Evolutionary conservation across 2,329 filamentous ascomycete species (phyloP).

Genomic region (Colletotrichum musicola): DNA sequence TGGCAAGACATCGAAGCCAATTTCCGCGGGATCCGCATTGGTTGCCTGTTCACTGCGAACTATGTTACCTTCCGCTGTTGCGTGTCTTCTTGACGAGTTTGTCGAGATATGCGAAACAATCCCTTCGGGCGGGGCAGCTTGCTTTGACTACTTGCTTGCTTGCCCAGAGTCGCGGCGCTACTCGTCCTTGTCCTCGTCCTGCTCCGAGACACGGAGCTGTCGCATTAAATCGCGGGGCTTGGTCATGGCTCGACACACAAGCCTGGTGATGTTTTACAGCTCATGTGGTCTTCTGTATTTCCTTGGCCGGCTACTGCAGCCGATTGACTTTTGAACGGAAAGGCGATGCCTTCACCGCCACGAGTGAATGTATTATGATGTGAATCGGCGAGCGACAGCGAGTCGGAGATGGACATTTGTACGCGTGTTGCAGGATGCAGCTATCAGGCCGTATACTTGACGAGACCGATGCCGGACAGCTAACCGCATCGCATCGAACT

Average conservation of each 20-base stretch:
- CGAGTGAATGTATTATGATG: not conserved
- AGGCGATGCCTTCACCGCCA: conserved; percentile 22
- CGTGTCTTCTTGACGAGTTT: not conserved
- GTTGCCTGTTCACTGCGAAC: not conserved
- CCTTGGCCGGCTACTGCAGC: not conserved
- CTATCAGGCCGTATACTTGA: not conserved
- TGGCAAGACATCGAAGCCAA: conserved; percentile 28
- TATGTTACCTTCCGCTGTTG: not conserved
- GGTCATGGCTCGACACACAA: not conserved
- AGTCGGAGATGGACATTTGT: not conserved
- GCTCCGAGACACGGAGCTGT: conserved; percentile 27
- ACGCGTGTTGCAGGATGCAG: not conserved
- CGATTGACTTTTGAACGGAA: not conserved
- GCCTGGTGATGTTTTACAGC: not conserved
- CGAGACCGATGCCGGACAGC: conserved; percentile 2
- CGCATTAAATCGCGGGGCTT: not conserved
- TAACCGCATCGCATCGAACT: conserved; percentile 34
- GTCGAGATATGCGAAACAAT: not conserved
- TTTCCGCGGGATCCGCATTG: conserved; percentile 11
- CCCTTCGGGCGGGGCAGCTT: not conserved
- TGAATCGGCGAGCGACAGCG: not conserved
- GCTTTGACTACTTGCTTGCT: not conserved
- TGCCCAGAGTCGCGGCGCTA: not conserved
- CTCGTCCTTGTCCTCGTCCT: not conserved
- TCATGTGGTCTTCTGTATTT: not conserved